These are phyloP conservation scores for Kodamaea anthophila DNA, from an alignment of 1,139 yeast species.

Conservation along the genomic window DNA sequence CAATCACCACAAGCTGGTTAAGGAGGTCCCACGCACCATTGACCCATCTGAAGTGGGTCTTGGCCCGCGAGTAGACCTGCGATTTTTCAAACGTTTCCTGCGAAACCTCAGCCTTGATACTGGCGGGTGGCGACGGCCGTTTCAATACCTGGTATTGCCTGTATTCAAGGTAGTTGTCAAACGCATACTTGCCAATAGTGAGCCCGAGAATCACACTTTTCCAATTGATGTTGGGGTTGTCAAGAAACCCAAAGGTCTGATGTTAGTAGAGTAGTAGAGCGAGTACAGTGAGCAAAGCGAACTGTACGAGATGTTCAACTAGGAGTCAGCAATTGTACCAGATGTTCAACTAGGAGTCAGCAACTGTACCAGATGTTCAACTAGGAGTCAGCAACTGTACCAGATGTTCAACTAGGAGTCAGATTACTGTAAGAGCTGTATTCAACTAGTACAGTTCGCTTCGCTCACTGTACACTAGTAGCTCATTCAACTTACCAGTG, in stretches of 20 bases:
- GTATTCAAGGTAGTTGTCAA: slow-evolving; percentile 66
- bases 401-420: too few relatives aligned
- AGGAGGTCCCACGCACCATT: slow-evolving; percentile 45
- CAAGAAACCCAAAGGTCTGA: slow-evolving; percentile 34
- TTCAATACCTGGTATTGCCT: slow-evolving; percentile 72
- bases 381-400: too few relatives aligned
- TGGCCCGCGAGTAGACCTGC: slow-evolving; percentile 77
- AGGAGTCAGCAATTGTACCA: too few relatives aligned
- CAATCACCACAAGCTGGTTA: slow-evolving; percentile 53
- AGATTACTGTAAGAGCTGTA: too few relatives aligned
- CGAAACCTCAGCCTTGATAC: slow-evolving; percentile 59
- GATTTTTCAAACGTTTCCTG: slow-evolving; percentile 72
- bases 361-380: too few relatives aligned
- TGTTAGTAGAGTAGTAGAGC: too few relatives aligned
- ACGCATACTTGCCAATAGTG: slow-evolving; percentile 66
- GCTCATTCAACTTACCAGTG: too few relatives aligned
- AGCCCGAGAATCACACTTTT: slow-evolving; percentile 67
- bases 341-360: too few relatives aligned
- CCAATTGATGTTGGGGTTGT: slow-evolving; percentile 68
- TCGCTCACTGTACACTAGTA: too few relatives aligned
- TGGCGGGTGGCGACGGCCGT: slow-evolving; percentile 51
- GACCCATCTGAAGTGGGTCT: slow-evolving; percentile 63
- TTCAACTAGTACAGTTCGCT: too few relatives aligned
- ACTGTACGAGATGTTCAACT: too few relatives aligned
- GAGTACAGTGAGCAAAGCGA: too few relatives aligned